Evolutionary conservation across 148 eudicot species (phyloP).

Genomic region (Beta vulgaris): DNA sequence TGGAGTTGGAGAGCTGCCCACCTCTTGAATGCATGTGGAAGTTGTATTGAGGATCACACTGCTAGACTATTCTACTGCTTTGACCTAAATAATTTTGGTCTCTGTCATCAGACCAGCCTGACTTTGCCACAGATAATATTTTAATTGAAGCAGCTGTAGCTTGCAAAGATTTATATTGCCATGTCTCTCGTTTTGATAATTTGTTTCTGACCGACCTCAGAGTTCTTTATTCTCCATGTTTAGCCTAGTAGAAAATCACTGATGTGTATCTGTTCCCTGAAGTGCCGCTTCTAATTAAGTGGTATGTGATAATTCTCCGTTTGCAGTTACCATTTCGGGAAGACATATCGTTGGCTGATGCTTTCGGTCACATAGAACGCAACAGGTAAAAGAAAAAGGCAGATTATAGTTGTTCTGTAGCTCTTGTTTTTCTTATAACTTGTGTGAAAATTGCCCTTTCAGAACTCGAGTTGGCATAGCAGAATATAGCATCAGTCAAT

Average conservation of each 20-base stretch:
- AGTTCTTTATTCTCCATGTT: neutral
- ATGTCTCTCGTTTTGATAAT: neutral
- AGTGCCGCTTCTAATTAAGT: neutral
- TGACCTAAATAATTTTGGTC: no score
- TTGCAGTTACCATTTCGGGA: constrained; percentile 72
- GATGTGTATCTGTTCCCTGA: neutral
- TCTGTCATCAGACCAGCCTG: neutral
- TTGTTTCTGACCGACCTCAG: neutral
- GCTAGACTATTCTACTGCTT: no score
- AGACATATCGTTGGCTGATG: constrained; percentile 82
- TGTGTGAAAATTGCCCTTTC: constrained; percentile 19
- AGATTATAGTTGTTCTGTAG: neutral
- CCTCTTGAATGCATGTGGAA: no score
- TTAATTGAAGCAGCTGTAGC: neutral
- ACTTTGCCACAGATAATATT: neutral
- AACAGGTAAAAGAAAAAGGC: constrained; percentile 52
- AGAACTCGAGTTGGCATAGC: constrained; percentile 71
- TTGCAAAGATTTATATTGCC: neutral
- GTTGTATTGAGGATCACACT: no score
- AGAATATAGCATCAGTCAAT: constrained; percentile 95
- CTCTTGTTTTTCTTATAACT: constrained; percentile 1
- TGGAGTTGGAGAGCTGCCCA: no score
- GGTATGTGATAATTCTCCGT: neutral
- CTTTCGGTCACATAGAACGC: constrained; percentile 87
- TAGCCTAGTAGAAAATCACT: neutral